phyloP scores from a whole-genome alignment of 2,329 filamentous ascomycete species.

The Scedosporium dehoogii region DNA sequence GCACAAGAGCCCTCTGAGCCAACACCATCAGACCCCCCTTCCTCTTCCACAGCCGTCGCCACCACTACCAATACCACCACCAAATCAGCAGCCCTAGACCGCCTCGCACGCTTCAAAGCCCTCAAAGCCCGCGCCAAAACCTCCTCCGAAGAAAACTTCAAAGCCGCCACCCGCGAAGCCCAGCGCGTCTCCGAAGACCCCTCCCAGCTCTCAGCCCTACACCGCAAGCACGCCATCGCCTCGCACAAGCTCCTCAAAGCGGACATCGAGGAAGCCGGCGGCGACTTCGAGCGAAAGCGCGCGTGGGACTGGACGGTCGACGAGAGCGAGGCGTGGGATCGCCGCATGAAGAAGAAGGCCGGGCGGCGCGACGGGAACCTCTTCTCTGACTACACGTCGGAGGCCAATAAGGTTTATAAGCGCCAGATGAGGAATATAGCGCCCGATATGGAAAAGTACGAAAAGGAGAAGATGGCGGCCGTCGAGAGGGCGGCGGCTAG shows the following conservation, averaged over 20 bases:
- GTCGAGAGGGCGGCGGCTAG: constrained; percentile 76
- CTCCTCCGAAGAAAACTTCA: constrained; percentile 64
- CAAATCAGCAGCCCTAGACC: constrained; percentile 40
- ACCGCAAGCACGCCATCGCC: constrained; percentile 77
- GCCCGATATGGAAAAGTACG: constrained; percentile 75
- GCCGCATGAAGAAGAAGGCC: constrained; percentile 76
- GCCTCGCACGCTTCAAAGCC: constrained; percentile 75
- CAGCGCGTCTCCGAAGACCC: constrained; percentile 72
- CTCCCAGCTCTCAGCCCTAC: constrained; percentile 64
- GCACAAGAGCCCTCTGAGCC: constrained; percentile 8
- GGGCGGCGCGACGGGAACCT: constrained; percentile 74
- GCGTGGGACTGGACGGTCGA: constrained; percentile 99
- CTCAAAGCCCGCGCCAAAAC: constrained; percentile 72
- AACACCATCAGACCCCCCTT: constrained; percentile 9
- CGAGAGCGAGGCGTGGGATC: constrained; percentile 90
- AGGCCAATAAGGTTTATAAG: constrained; percentile 90
- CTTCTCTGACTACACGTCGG: constrained; percentile 80
- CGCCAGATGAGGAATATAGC: constrained; percentile 70
- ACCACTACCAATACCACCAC: constrained; percentile 18
- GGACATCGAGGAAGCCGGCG: constrained; percentile 73
- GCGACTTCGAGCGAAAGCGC: constrained; percentile 93
- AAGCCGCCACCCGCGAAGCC: constrained; percentile 75
- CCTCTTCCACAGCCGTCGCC: constrained; percentile 8
- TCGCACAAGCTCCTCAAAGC: constrained; percentile 90
- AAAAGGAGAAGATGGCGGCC: constrained; percentile 73